Evolutionary conservation across 2,329 filamentous ascomycete species (phyloP).

Genomic region (Basipetospora chlamydospora): DNA sequence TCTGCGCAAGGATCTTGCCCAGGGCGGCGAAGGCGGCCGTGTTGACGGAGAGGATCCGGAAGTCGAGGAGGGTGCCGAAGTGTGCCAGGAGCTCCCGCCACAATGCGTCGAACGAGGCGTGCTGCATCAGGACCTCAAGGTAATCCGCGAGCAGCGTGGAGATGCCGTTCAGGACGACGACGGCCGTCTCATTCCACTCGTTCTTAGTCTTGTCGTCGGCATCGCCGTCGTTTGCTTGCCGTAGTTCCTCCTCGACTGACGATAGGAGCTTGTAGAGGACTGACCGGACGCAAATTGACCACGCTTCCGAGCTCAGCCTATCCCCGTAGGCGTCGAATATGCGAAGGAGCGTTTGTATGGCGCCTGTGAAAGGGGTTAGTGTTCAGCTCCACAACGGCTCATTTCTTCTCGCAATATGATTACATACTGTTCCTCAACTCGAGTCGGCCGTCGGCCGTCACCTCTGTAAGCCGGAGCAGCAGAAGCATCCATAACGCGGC

Average conservation of each 20-base stretch:
- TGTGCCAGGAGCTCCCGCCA: constrained; percentile 64
- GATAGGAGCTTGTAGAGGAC: constrained; percentile 68
- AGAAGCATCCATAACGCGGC: constrained; percentile 69
- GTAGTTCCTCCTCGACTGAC: constrained; percentile 47
- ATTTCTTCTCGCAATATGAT: neutral
- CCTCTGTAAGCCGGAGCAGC: constrained; percentile 53
- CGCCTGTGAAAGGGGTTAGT: constrained; percentile 27
- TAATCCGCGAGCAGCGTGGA: constrained; percentile 63
- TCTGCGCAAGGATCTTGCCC: constrained; percentile 44
- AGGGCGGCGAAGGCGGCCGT: constrained; percentile 57
- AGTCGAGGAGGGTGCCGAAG: constrained; percentile 48
- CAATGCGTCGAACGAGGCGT: constrained; percentile 52
- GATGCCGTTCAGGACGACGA: constrained; percentile 58
- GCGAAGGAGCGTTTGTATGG: constrained; percentile 77
- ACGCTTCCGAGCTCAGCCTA: constrained; percentile 60
- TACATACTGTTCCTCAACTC: constrained; percentile 61
- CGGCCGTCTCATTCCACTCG: constrained; percentile 62
- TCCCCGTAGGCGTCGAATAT: constrained; percentile 89
- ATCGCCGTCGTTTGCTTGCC: constrained; percentile 20
- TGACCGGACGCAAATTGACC: constrained; percentile 68
- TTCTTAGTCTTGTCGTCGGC: constrained; percentile 27
- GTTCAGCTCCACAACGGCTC: no score
- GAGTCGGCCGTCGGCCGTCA: constrained; percentile 55
- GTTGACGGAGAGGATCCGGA: constrained; percentile 53
- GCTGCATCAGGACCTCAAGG: constrained; percentile 53